Percentiles rank a stretch among this genome's conserved stretches.
phyloP scores from a whole-genome alignment of 345 rosid species.

The Rhizophora mangle region DNA sequence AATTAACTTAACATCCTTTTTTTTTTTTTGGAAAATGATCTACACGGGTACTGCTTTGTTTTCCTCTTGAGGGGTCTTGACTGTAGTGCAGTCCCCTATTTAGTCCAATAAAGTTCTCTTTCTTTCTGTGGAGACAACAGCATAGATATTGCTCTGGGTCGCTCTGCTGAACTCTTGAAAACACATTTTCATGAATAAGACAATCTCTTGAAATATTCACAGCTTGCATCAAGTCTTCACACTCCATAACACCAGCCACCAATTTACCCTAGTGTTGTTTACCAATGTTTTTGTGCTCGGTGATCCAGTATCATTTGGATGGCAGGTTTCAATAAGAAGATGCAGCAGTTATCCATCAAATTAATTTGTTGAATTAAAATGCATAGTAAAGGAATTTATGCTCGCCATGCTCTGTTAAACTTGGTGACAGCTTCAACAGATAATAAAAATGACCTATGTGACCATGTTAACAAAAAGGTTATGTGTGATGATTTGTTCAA shows the following conservation, averaged over 20 bases:
- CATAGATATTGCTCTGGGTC: too few relatives aligned
- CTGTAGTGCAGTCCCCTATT: too few relatives aligned
- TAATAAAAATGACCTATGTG: neutral
- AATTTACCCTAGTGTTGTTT: too few relatives aligned
- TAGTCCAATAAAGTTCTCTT: too few relatives aligned
- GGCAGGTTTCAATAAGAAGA: neutral
- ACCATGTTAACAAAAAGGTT: too few relatives aligned
- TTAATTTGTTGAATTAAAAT: neutral
- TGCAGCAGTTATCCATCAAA: neutral
- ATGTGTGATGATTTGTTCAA: neutral
- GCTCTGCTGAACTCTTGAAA: neutral
- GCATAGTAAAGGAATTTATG: neutral
- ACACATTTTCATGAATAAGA: neutral
- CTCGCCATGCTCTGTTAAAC: neutral
- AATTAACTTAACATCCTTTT: neutral
- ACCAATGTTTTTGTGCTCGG: too few relatives aligned
- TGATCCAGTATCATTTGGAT: neutral
- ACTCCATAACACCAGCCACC: too few relatives aligned
- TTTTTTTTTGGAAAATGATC: too few relatives aligned
- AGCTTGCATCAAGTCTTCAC: neutral
- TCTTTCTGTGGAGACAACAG: too few relatives aligned
- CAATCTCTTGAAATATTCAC: neutral
- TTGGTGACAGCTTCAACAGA: conserved; percentile 3
- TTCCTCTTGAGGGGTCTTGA: too few relatives aligned
- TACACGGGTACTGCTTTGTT: too few relatives aligned